phyloP scores from a whole-genome alignment of 148 eudicot genomes.

The Rhododendron henanense region DNA sequence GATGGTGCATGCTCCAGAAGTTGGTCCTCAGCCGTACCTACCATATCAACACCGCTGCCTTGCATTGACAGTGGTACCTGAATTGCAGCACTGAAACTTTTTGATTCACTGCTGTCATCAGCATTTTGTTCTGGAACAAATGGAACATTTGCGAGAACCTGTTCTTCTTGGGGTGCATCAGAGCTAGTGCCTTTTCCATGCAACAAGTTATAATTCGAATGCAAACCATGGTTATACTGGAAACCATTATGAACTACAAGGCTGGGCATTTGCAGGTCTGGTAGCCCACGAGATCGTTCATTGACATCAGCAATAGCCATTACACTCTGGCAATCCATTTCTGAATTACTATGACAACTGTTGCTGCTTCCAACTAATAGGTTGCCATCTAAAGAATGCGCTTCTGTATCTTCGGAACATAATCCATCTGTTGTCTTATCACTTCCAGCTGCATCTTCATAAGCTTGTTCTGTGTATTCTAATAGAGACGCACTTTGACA shows the following conservation, averaged over 20 bases:
- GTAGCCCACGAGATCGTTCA: conserved; percentile 5
- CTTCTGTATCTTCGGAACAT: conserved; percentile 1
- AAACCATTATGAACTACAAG: conserved; percentile 3
- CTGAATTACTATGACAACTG: neutral
- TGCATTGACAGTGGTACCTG: neutral
- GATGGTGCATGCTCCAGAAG: conserved; percentile 10
- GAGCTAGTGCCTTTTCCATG: neutral
- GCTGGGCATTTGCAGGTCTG: neutral
- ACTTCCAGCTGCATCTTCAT: neutral
- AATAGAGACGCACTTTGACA: neutral
- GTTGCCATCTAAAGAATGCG: conserved; percentile 1
- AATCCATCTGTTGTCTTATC: neutral
- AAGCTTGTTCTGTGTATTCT: neutral
- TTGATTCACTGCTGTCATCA: conserved; percentile 1
- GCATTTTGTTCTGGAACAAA: conserved; percentile 4
- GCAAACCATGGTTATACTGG: conserved; percentile 10
- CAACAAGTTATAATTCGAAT: neutral
- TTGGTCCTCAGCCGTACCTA: conserved; percentile 7
- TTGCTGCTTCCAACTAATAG: conserved; percentile 8
- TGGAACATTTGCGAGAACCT: neutral
- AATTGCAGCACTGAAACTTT: neutral
- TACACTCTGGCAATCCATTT: neutral
- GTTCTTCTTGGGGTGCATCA: conserved; percentile 10
- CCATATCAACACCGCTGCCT: neutral
- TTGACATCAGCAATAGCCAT: neutral